phyloP scores from a whole-genome alignment of 495 filamentous ascomycete genomes.

The Penicillium mononematosum region DNA sequence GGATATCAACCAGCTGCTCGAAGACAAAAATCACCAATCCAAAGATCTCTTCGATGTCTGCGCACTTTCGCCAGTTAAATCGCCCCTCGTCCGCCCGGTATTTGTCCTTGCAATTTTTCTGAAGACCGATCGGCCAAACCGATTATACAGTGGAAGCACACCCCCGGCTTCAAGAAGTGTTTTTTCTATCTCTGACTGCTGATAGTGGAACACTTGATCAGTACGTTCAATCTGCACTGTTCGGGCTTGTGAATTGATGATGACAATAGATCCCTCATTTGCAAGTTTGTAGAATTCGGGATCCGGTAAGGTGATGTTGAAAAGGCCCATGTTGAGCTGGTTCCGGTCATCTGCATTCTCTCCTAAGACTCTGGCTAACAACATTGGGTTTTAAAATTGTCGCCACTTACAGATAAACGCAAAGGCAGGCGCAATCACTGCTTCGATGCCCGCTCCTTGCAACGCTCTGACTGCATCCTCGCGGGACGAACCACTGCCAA shows the following conservation, averaged over 20 bases:
- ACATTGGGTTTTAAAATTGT: neutral
- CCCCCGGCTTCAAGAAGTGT: constrained; percentile 4
- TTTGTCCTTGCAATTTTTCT: neutral
- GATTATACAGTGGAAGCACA: constrained; percentile 6
- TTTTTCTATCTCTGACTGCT: constrained; percentile 7
- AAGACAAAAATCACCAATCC: neutral
- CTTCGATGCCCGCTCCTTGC: constrained; percentile 8
- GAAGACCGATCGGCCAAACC: constrained; percentile 1
- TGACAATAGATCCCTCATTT: constrained; percentile 2
- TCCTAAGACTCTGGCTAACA: neutral
- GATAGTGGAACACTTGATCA: constrained; percentile 2
- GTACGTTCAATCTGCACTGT: constrained; percentile 3
- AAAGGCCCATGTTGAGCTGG: constrained; percentile 7
- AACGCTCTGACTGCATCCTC: constrained; percentile 8
- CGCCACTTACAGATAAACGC: constrained; percentile 7
- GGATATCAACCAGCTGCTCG: neutral
- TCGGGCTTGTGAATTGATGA: neutral
- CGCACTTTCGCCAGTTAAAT: neutral
- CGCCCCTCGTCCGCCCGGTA: neutral
- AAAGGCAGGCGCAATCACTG: constrained; percentile 5
- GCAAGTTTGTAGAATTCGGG: constrained; percentile 3
- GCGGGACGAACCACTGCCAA: constrained; percentile 5
- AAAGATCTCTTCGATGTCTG: neutral
- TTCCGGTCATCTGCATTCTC: constrained; percentile 5
- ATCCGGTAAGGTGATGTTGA: constrained; percentile 6